Conservation (phyloP, 2,329 filamentous ascomycete genomes). For the Penicillium verrucosum region DNA sequence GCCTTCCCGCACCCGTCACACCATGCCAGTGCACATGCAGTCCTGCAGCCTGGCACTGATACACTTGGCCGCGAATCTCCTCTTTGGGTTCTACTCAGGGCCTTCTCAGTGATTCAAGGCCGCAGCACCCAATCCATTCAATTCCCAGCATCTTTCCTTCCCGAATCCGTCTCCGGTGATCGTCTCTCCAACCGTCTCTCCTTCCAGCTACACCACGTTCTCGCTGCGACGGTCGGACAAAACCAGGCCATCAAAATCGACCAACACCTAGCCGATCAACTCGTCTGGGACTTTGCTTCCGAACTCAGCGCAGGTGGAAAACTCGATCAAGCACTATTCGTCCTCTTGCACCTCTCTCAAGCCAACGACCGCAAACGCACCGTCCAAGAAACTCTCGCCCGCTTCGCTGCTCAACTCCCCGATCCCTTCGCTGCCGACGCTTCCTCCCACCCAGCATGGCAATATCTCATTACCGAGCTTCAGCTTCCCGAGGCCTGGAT, state of each 20-base stretch:
- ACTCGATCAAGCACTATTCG: constrained; percentile 70
- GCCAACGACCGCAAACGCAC: constrained; percentile 60
- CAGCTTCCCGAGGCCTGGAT: constrained; percentile 75
- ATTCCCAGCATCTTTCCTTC: constrained; percentile 69
- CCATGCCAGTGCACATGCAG: constrained; percentile 55
- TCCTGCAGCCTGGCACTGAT: constrained; percentile 60
- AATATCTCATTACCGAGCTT: constrained; percentile 60
- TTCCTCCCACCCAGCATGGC: constrained; percentile 49
- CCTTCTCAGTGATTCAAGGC: constrained; percentile 59
- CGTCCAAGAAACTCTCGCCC: constrained; percentile 70
- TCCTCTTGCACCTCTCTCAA: constrained; percentile 71
- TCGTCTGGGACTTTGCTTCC: constrained; percentile 61
- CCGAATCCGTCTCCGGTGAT: constrained; percentile 72
- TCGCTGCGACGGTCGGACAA: constrained; percentile 48
- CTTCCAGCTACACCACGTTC: constrained; percentile 78
- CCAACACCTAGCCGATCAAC: constrained; percentile 61
- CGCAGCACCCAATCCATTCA: constrained; percentile 33
- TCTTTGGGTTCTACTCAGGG: constrained; percentile 79
- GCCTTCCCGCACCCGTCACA: constrained; percentile 72
- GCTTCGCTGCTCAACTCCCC: constrained; percentile 64
- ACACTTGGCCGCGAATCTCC: constrained; percentile 63
- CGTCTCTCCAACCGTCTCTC: constrained; percentile 71
- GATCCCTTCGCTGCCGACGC: constrained; percentile 54
- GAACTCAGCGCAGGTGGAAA: constrained; percentile 55
- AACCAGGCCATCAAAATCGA: constrained; percentile 53